A percentile compares a stretch with the other conserved stretches of the same genome.
These are phyloP conservation scores for Ustilago tritici DNA, from an alignment of 1,284 basidiomycete genomes.

Conservation along the genomic window DNA sequence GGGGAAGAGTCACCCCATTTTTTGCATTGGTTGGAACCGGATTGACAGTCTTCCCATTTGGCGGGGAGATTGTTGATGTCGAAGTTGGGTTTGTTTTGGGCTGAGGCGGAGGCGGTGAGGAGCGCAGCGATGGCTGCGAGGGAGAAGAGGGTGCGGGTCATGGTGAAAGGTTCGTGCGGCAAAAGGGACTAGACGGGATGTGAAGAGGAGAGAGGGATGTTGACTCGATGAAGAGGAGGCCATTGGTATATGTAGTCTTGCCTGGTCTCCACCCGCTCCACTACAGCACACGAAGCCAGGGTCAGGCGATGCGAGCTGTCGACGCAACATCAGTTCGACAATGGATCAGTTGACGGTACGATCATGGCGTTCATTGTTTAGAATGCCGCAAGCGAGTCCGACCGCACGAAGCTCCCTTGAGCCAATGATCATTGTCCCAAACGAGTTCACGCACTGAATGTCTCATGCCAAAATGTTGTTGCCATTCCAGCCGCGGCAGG, in stretches of 20 bases:
- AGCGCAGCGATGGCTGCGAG: slow-evolving; percentile 10
- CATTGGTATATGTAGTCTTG: neutral
- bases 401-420: neutral
- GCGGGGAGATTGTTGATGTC: slow-evolving; percentile 55
- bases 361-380: neutral
- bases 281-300: neutral
- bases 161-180: neutral
- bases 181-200: neutral
- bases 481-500: slow-evolving; percentile 3
- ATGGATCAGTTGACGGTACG: too few species aligned
- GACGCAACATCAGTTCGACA: neutral
- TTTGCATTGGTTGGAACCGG: slow-evolving; percentile 62
- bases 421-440: neutral
- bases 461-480: neutral
- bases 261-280: neutral
- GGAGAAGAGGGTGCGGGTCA: slow-evolving; percentile 26
- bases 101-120: slow-evolving; percentile 11
- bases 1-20: slow-evolving; percentile 53
- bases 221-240: neutral
- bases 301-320: neutral
- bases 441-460: neutral
- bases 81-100: slow-evolving; percentile 55
- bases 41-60: slow-evolving; percentile 62
- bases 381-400: neutral
- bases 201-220: neutral